Percentiles rank a stretch among this genome's conserved stretches.
These are phyloP conservation scores for Planoprotostelium fungivorum DNA, from an alignment of 78 protist species.

Conservation along the genomic window DNA sequence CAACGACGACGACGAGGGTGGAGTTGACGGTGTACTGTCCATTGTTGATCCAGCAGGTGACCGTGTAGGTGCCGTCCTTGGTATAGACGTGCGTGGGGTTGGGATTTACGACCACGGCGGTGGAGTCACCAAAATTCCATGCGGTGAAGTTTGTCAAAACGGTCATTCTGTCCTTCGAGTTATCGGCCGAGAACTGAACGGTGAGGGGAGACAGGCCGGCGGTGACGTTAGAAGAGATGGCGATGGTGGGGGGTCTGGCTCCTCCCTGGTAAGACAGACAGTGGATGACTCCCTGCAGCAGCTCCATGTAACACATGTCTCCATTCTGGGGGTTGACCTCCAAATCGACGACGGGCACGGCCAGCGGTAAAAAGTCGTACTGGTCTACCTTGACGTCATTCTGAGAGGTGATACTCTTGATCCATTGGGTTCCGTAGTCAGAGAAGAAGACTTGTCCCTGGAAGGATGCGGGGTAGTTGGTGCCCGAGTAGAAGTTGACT, in stretches of 20 bases:
- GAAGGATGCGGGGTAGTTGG: background rate
- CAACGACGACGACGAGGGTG: background rate
- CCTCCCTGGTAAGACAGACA: background rate
- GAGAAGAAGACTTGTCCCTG: background rate
- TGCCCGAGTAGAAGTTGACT: background rate
- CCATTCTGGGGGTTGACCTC: background rate
- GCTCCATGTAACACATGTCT: background rate
- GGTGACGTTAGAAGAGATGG: background rate
- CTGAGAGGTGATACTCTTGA: background rate
- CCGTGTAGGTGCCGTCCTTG: background rate
- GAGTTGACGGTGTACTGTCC: background rate
- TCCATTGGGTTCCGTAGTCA: conserved; percentile 1
- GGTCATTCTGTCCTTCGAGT: background rate
- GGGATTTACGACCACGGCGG: background rate
- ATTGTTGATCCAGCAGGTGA: background rate
- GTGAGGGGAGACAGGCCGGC: background rate
- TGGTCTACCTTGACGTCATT: background rate
- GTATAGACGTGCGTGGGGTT: background rate
- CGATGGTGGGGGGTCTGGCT: background rate
- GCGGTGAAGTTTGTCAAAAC: background rate
- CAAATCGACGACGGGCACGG: background rate
- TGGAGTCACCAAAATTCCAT: background rate
- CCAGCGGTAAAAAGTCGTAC: background rate
- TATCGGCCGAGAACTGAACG: background rate
- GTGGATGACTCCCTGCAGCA: background rate